Conservation (phyloP, 305 asterid genomes). For the Solanum chacoense region DNA sequence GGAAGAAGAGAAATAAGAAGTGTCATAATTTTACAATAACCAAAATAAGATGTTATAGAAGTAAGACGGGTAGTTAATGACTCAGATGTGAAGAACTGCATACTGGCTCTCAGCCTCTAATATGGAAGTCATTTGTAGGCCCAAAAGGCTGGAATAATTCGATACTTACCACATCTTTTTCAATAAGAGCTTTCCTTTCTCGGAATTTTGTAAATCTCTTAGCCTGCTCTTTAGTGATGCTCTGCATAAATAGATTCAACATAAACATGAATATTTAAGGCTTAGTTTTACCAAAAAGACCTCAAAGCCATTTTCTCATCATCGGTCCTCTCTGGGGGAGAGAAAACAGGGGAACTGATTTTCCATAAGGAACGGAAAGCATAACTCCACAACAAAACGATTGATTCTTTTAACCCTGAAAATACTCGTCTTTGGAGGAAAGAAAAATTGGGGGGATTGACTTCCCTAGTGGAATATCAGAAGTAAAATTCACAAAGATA, state of each 20-base stretch:
- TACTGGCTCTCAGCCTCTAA: conserved; percentile 5
- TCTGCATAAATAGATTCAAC: conserved; percentile 30
- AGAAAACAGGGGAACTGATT: neutral
- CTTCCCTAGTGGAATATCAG: neutral
- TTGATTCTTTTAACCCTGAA: neutral
- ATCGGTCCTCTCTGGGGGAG: neutral
- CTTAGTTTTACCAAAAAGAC: neutral
- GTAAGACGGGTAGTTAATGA: neutral
- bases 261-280: neutral
- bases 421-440: neutral
- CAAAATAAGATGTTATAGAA: neutral
- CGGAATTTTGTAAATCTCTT: conserved; percentile 88
- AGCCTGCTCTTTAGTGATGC: conserved; percentile 75
- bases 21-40: neutral
- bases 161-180: conserved; percentile 89
- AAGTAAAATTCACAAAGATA: neutral
- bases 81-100: neutral
- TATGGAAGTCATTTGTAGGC: neutral
- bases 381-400: neutral
- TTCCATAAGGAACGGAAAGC: neutral
- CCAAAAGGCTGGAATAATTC: neutral
- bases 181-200: conserved; percentile 96
- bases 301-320: neutral
- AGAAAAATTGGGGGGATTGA: neutral
- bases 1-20: neutral